Evolutionary conservation across 2,329 filamentous ascomycete genomes (phyloP), one percentile per base, ranked within the genome.

Genomic region (Aspergillus phoenicis): DNA sequence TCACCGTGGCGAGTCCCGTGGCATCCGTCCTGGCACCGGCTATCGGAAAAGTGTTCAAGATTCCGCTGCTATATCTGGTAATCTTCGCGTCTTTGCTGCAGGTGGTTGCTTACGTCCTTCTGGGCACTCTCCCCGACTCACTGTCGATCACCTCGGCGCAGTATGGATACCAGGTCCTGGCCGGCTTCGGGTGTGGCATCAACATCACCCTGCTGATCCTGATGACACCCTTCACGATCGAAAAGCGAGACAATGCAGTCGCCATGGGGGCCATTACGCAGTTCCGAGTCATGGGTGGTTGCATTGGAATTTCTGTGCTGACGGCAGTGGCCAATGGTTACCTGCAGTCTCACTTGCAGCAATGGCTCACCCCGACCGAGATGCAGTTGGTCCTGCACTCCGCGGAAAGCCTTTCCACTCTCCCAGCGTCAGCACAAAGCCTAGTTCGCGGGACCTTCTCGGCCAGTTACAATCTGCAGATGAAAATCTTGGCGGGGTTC

Each of bases 211-310:
- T 47, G 7, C 43, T 47, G 17, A 47, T 47, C 8, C 43, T 47
- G 43, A 47, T 47, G 20, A 26, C 20, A 4, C 43, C 43, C 6
- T 47, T 47, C 20, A 22, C 43, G 7, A 22, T 43, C 17, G 41
- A 43, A 20, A 47, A 47, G 10, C 43, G 43, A 59, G 64, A 38
- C 15, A 38, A 38, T 38, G 36, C 64, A 8, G 62, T 64, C 22
- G 64, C 57, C 7, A 66, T 59, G 28, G 64, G 62, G 45, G 60
- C 62, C 13, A 45, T 64, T 24, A 47, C 56, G 8, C 64, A 66
- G 26, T 61, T 64, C 11, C 59, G 62, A 22, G 43, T 62, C n/a
- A 52, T 66, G 49, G 64, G 62, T 1, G 64, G 62, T 26, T 47
- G 36, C 13, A 63, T 65, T 8, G 54, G 60, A 41, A 52, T 66